Percentiles rank a stretch among this genome's conserved stretches.
Conservation (phyloP, 2,329 filamentous ascomycete species). For the Gaeumannomyces sp. region DNA sequence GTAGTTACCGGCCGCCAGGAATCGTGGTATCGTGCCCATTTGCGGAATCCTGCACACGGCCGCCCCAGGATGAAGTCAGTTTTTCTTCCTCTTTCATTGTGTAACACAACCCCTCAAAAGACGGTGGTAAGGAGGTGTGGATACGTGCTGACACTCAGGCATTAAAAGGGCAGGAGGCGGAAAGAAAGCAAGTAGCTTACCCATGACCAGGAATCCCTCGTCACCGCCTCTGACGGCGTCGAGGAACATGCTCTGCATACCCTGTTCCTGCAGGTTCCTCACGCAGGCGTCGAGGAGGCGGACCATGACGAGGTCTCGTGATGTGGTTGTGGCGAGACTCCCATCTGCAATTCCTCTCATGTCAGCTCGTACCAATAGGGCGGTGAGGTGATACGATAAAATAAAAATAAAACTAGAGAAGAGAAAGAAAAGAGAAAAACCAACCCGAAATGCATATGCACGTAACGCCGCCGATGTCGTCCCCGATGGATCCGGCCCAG, state of each 20-base stretch:
- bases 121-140: background rate
- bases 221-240: slow-evolving; percentile 48
- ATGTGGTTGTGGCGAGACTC: slow-evolving; percentile 31
- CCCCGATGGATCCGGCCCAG: slow-evolving; percentile 45
- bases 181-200: slow-evolving; percentile 25
- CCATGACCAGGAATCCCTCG: slow-evolving; percentile 44
- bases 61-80: background rate
- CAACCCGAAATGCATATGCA: slow-evolving; percentile 53
- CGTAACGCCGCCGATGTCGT: slow-evolving; percentile 50
- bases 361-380: background rate
- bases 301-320: slow-evolving; percentile 43
- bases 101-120: slow-evolving; percentile 7
- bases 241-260: slow-evolving; percentile 49
- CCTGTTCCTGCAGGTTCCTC: slow-evolving; percentile 37
- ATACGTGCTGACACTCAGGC: background rate
- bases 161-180: background rate
- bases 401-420: background rate
- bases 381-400: background rate
- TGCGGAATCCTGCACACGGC: slow-evolving; percentile 41
- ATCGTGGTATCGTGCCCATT: slow-evolving; percentile 53
- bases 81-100: background rate
- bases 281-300: slow-evolving; percentile 48
- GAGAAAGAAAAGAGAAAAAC: slow-evolving; percentile 17
- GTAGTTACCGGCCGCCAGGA: slow-evolving; percentile 36
- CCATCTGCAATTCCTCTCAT: slow-evolving; percentile 29